phyloP scores from a whole-genome alignment of 1,284 basidiomycete genomes.

The Microbotryum lychnidis-dioicae region DNA sequence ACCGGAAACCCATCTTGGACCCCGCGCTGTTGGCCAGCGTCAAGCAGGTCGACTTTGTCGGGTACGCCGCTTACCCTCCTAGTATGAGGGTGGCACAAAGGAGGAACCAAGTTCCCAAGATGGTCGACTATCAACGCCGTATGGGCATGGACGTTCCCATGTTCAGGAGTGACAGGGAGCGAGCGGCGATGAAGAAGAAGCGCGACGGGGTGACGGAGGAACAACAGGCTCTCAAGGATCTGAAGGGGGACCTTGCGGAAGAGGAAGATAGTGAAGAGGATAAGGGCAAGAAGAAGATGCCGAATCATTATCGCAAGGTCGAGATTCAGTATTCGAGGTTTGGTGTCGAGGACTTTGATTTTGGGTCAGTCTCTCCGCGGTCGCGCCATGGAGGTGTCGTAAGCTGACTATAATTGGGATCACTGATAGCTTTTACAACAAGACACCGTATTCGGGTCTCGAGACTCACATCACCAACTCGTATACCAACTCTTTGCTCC shows the following conservation, averaged over 20 bases:
- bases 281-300: slow-evolving; percentile 48
- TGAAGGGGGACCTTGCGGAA: slow-evolving; percentile 13
- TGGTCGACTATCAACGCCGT: slow-evolving; percentile 45
- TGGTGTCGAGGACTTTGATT: slow-evolving; percentile 99
- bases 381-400: no score
- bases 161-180: slow-evolving; percentile 71
- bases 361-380: slow-evolving; percentile 53
- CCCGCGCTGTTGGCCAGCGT: slow-evolving; percentile 64
- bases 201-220: slow-evolving; percentile 14
- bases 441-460: slow-evolving; percentile 78
- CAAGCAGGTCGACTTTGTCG: slow-evolving; percentile 74
- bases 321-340: slow-evolving; percentile 99
- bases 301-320: slow-evolving; percentile 77
- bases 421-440: slow-evolving; percentile 70
- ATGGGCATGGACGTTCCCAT: slow-evolving; percentile 47
- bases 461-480: slow-evolving; percentile 97
- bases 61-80: slow-evolving; percentile 61
- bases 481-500: slow-evolving; percentile 88
- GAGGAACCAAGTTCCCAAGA: slow-evolving; percentile 61
- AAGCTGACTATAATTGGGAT: no score
- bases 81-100: slow-evolving; percentile 74
- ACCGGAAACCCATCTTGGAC: slow-evolving; percentile 52
- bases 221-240: slow-evolving; percentile 9
- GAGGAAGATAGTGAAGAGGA: slow-evolving; percentile 35
- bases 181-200: slow-evolving; percentile 22